Evolutionary conservation across 1,139 yeast species (phyloP).

Genomic region (Suhomyces panamericanus): DNA sequence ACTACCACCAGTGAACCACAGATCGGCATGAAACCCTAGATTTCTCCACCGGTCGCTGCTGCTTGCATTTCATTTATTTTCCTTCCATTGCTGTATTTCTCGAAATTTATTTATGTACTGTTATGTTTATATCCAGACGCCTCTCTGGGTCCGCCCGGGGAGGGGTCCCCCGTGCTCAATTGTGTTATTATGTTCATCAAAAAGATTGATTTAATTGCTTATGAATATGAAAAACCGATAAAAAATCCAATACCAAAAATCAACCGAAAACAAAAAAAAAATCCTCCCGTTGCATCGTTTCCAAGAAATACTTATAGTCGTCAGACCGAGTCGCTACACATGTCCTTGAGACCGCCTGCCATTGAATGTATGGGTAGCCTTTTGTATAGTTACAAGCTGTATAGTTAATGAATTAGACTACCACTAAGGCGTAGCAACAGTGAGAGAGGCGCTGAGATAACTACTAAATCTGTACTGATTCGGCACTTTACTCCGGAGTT

Average conservation of each 20-base stretch:
- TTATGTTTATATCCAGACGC: conserved; percentile 6
- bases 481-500: no score
- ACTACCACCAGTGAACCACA: conserved; percentile 5
- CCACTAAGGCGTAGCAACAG: background rate
- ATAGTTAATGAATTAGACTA: conserved; percentile 6
- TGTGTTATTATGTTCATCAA: conserved; percentile 9
- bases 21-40: background rate
- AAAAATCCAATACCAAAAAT: conserved; percentile 1
- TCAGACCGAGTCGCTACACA: background rate
- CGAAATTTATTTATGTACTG: conserved; percentile 8
- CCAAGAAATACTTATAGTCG: background rate
- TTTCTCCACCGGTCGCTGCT: background rate
- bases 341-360: background rate
- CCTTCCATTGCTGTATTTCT: conserved; percentile 3
- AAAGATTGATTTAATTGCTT: conserved; percentile 4
- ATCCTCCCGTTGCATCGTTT: background rate
- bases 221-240: conserved; percentile 2
- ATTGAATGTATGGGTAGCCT: background rate
- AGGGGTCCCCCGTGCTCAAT: background rate
- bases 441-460: no score
- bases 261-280: conserved; percentile 1
- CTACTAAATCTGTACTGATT: no score
- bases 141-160: background rate
- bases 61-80: conserved; percentile 6
- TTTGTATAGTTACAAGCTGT: conserved; percentile 3